phyloP scores from a whole-genome alignment of 306 rosid genomes.

The Glycine tomentella region DNA sequence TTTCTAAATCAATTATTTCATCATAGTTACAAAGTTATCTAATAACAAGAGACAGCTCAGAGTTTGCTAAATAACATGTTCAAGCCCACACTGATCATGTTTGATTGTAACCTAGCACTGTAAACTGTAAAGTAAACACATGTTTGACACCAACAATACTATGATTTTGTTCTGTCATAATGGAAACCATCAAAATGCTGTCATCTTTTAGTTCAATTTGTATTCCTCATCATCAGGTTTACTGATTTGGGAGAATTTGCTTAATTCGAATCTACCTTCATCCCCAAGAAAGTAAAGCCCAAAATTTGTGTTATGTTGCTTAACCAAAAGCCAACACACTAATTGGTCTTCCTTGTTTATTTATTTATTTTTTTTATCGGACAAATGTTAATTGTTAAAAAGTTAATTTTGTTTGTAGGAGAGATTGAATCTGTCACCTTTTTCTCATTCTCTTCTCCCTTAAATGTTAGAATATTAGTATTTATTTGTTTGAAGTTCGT shows the following conservation, averaged over 20 bases:
- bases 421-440: too few species aligned
- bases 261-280: slow-evolving; percentile 48
- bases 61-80: slow-evolving; percentile 15
- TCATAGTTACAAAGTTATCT: background rate
- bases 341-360: slow-evolving; percentile 88
- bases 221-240: slow-evolving; percentile 34
- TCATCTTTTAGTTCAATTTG: background rate
- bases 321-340: slow-evolving; percentile 85
- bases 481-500: too few species aligned
- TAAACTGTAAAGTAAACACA: background rate
- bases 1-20: background rate
- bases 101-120: background rate
- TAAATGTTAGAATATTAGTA: too few species aligned
- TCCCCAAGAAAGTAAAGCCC: slow-evolving; percentile 62
- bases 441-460: too few species aligned
- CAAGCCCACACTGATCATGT: background rate
- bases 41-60: background rate
- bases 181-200: slow-evolving; percentile 29
- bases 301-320: slow-evolving; percentile 47
- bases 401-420: too few species aligned
- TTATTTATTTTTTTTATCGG: too few species aligned
- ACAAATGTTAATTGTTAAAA: too few species aligned
- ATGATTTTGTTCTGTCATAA: slow-evolving; percentile 16
- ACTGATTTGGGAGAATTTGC: slow-evolving; percentile 18
- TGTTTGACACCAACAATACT: slow-evolving; percentile 20